These are phyloP conservation scores for Trametes cinnabarina DNA, from an alignment of 768 basidiomycete genomes.

Conservation along the genomic window DNA sequence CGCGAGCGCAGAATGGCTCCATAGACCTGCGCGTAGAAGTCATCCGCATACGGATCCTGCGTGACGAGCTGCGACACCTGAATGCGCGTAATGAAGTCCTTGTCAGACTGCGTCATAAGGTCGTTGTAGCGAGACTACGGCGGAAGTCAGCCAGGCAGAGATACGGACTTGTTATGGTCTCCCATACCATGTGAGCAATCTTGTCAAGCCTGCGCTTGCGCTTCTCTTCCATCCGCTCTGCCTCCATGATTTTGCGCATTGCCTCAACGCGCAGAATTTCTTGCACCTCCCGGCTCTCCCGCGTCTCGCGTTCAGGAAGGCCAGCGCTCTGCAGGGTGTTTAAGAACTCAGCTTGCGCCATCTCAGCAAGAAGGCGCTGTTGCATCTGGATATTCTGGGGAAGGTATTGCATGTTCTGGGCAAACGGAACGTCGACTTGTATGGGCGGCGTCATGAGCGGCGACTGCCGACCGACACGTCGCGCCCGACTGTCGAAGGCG, in stretches of 20 bases:
- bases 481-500: slow-evolving; percentile 46
- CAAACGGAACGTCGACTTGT: slow-evolving; percentile 37
- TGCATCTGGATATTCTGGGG: slow-evolving; percentile 71
- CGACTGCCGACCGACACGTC: slow-evolving; percentile 47
- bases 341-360: slow-evolving; percentile 68
- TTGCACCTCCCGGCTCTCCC: slow-evolving; percentile 52
- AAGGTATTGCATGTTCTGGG: slow-evolving; percentile 53
- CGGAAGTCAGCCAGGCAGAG: neutral
- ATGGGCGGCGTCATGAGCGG: slow-evolving; percentile 21
- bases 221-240: slow-evolving; percentile 85
- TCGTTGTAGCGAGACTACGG: slow-evolving; percentile 85
- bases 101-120: slow-evolving; percentile 96
- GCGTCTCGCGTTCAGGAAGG: slow-evolving; percentile 16
- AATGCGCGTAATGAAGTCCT: slow-evolving; percentile 98
- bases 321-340: slow-evolving; percentile 49
- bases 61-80: slow-evolving; percentile 98
- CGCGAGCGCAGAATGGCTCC: slow-evolving; percentile 80
- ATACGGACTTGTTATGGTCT: neutral
- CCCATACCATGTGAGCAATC: slow-evolving; percentile 81
- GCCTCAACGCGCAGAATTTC: slow-evolving; percentile 75
- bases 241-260: slow-evolving; percentile 86
- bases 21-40: slow-evolving; percentile 98
- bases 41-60: slow-evolving; percentile 95
- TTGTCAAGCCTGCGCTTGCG: slow-evolving; percentile 79
- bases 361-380: slow-evolving; percentile 73